Conservation (phyloP, 2,329 filamentous ascomycete species). For the Penicillium decumbens region DNA sequence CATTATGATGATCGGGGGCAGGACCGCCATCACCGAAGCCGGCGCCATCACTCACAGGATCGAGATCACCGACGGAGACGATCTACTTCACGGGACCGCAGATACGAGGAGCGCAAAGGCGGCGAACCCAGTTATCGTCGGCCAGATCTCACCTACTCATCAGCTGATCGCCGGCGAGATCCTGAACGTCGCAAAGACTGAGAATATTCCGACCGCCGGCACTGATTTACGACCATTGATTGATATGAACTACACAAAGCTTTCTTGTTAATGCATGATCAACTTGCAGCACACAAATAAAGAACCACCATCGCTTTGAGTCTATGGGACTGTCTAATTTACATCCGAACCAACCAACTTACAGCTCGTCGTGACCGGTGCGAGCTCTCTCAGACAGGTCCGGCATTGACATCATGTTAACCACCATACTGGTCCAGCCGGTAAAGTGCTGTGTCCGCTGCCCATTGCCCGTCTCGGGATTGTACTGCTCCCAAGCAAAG, state of each 20-base stretch:
- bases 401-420: slow-evolving; percentile 96
- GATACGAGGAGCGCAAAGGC: slow-evolving; percentile 18
- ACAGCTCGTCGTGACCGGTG: slow-evolving; percentile 49
- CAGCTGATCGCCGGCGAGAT: slow-evolving; percentile 22
- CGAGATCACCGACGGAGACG: slow-evolving; percentile 25
- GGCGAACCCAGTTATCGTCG: slow-evolving; percentile 24
- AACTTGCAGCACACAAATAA: background rate
- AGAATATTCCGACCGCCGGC: slow-evolving; percentile 26
- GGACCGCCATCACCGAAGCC: slow-evolving; percentile 30
- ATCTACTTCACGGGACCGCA: slow-evolving; percentile 20
- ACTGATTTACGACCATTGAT: slow-evolving; percentile 14
- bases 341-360: slow-evolving; percentile 17
- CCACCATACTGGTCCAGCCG: slow-evolving; percentile 96
- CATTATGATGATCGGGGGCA: slow-evolving; percentile 27
- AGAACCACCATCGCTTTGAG: slow-evolving; percentile 4
- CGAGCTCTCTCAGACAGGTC: slow-evolving; percentile 48
- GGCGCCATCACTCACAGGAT: slow-evolving; percentile 32
- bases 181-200: slow-evolving; percentile 26
- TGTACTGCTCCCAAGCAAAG: slow-evolving; percentile 98
- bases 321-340: slow-evolving; percentile 13
- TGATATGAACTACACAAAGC: background rate
- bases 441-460: slow-evolving; percentile 97
- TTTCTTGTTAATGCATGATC: background rate
- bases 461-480: slow-evolving; percentile 85
- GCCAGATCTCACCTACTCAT: slow-evolving; percentile 23